Evolutionary conservation across 169 alveolate species (phyloP).

Genomic region (Eimeria brunetti): DNA sequence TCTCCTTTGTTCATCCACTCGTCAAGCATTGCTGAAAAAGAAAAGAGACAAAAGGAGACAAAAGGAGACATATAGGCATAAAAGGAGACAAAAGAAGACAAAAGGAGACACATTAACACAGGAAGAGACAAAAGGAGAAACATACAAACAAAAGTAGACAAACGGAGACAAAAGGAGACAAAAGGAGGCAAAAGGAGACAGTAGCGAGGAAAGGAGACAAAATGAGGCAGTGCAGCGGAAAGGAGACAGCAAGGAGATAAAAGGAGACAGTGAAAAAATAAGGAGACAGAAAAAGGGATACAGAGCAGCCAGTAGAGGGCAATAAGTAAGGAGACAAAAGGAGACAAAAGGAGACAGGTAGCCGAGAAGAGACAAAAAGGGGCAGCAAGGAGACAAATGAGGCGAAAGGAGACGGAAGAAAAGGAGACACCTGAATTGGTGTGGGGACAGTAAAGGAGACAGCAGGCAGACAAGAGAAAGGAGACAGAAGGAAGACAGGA

Average conservation of each 20-base stretch:
- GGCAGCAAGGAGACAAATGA: too few relatives aligned
- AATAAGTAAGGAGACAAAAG: not conserved
- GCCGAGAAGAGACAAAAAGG: not conserved
- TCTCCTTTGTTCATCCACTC: not conserved
- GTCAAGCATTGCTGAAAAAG: not conserved
- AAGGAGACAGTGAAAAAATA: not conserved
- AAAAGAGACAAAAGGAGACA: not conserved
- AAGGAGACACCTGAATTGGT: not conserved
- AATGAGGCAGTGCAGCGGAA: not conserved
- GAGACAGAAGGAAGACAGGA: not conserved
- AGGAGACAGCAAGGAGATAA: too few relatives aligned
- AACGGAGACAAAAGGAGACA: too few relatives aligned
- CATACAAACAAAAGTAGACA: not conserved
- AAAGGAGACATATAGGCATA: not conserved
- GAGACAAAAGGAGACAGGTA: not conserved
- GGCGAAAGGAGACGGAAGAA: not conserved
- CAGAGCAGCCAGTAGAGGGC: too few relatives aligned
- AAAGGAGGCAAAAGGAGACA: not conserved
- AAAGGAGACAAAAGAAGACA: not conserved
- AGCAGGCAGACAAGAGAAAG: constrained; percentile 9
- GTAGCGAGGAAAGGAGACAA: not conserved
- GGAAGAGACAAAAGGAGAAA: not conserved
- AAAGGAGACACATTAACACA: not conserved
- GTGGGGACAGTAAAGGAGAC: not conserved
- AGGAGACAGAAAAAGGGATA: too few relatives aligned